These are phyloP conservation scores for Cucurbita ficifolia DNA, from an alignment of 306 rosid genomes.

Conservation along the genomic window DNA sequence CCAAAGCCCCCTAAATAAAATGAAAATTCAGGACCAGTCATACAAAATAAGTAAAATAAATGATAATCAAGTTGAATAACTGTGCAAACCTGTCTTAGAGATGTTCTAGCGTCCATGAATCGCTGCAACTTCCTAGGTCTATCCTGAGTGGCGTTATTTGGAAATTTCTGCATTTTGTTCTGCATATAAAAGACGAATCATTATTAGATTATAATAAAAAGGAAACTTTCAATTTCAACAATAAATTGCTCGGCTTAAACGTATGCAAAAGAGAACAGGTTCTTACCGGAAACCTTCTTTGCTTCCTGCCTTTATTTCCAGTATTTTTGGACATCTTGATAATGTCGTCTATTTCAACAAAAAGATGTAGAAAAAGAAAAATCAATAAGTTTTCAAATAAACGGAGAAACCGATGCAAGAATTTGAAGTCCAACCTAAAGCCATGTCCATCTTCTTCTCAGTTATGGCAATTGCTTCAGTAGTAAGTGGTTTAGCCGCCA, in stretches of 20 bases:
- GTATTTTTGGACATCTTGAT: slow-evolving; percentile 61
- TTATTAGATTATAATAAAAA: not conserved
- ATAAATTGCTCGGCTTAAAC: not conserved
- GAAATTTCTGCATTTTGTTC: slow-evolving; percentile 49
- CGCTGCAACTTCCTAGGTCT: slow-evolving; percentile 36
- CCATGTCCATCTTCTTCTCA: slow-evolving; percentile 98
- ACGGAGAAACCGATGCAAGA: not conserved
- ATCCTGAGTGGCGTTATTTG: slow-evolving; percentile 40
- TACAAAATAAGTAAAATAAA: not conserved
- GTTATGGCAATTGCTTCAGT: slow-evolving; percentile 69
- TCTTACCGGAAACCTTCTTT: slow-evolving; percentile 43
- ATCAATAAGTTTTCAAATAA: not conserved
- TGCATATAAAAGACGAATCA: slow-evolving; percentile 10
- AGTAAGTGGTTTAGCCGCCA: slow-evolving; percentile 71
- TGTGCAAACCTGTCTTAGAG: slow-evolving; percentile 59
- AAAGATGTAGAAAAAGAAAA: not conserved
- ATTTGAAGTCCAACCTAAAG: slow-evolving; percentile 34
- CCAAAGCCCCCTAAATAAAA: slow-evolving; percentile 49
- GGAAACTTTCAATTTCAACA: not conserved
- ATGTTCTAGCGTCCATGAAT: slow-evolving; percentile 58
- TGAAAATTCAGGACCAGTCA: not conserved
- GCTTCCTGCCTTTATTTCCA: slow-evolving; percentile 22
- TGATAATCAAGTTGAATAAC: not conserved
- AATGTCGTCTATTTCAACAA: slow-evolving; percentile 44
- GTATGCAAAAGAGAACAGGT: not conserved